Evolutionary conservation across 2,329 filamentous ascomycete genomes (phyloP).

Genomic region (Nemania abortiva): DNA sequence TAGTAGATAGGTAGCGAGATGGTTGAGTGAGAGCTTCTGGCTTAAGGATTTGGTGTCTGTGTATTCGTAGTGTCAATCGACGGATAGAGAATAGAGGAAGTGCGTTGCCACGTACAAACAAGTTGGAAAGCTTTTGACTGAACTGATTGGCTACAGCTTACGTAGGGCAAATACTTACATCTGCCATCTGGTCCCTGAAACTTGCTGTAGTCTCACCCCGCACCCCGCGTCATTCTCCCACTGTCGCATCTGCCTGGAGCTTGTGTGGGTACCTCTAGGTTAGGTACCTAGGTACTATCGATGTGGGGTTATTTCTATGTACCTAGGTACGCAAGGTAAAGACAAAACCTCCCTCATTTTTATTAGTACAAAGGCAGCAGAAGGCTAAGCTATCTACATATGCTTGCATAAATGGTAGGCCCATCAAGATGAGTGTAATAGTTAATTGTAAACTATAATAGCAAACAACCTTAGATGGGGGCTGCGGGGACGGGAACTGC

Average conservation of each 20-base stretch:
- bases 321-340: too few species aligned
- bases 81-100: background rate
- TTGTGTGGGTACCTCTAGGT: slow-evolving; percentile 22
- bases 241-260: slow-evolving; percentile 10
- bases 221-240: slow-evolving; percentile 6
- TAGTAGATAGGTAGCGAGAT: background rate
- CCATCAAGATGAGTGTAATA: too few species aligned
- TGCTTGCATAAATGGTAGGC: too few species aligned
- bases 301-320: background rate
- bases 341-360: too few species aligned
- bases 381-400: too few species aligned
- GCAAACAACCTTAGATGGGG: too few species aligned
- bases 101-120: background rate
- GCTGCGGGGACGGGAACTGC: too few species aligned
- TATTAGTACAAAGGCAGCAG: too few species aligned
- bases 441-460: too few species aligned
- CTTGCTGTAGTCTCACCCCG: slow-evolving; percentile 19
- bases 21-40: background rate
- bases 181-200: slow-evolving; percentile 17
- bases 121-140: background rate
- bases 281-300: slow-evolving; percentile 15
- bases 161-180: background rate
- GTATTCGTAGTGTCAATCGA: background rate
- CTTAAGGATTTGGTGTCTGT: background rate
- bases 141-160: background rate